Evolutionary conservation across 1,284 basidiomycete species (phyloP), one percentile per base, ranked within the genome.

Genomic region (Trichosporon sp.): DNA sequence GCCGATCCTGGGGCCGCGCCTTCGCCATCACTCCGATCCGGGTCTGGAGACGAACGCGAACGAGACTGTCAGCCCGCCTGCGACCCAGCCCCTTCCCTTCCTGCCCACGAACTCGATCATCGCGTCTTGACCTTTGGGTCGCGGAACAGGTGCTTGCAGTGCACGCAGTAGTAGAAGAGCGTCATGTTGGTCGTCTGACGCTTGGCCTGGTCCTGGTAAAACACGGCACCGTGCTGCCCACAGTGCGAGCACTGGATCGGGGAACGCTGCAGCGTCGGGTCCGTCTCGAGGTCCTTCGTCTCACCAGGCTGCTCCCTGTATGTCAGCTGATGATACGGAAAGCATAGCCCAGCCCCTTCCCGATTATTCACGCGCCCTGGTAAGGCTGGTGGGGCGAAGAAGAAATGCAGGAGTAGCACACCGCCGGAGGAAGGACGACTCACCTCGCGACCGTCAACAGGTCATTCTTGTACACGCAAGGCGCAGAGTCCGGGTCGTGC

Each of bases 181-280:
- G 93, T 93, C 94, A 84, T 84, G 74, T 83, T 83, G 51, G 83
- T 96, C 78, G 95, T 92, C 78, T 92, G 93, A 68, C 94, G 90
- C 81, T 95, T 94, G 14, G 93, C 96, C 83, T 97, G 94, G 84
- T 96, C 94, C 84, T 96, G 94, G 84, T 91, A 97, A 81, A 92
- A 90, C 14, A 97, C 94, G 65, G 92, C 90, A 79, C 94, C 82
- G 56, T 79, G 73, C 70, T 83, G 75, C 40, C 76, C 73, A 73
- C 85, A 86, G 38, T 77, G 69, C 1, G 85, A 85, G 76, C 85
- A 86, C 56, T 80, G 73, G 71, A 85, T 85, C n/a, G 21, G 56
- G 4, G 79, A 81, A 65, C 85, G 76, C 40, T 84, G 84, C 81
- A 99, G 86, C 10, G 96, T 98, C 12, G 96, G 92, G 81, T 99